Evolutionary conservation across 768 basidiomycete species (phyloP).

Genomic region (Boletus rubescentipes): DNA sequence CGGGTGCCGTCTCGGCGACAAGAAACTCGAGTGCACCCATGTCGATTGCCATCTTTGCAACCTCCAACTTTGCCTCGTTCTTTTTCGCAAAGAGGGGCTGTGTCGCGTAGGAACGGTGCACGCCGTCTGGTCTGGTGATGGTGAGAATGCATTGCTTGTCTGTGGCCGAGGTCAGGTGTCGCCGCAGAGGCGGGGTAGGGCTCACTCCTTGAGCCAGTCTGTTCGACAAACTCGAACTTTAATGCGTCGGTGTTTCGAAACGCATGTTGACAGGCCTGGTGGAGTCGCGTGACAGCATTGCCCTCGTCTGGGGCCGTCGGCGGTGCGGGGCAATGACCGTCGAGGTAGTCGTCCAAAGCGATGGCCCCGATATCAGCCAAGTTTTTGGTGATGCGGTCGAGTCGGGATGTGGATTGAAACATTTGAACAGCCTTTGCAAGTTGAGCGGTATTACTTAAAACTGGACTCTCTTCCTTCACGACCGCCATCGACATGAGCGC

Average conservation of each 20-base stretch:
- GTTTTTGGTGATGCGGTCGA: constrained; percentile 24
- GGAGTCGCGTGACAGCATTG: constrained; percentile 36
- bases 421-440: too few species aligned
- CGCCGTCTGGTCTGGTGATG: constrained; percentile 54
- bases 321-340: not conserved
- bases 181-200: not conserved
- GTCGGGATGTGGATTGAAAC: too few species aligned
- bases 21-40: constrained; percentile 65
- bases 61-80: constrained; percentile 53
- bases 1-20: constrained; percentile 34
- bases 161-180: constrained; percentile 24
- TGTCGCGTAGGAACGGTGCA: constrained; percentile 52
- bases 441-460: too few species aligned
- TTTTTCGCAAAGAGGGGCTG: constrained; percentile 43
- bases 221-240: constrained; percentile 49
- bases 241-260: constrained; percentile 43
- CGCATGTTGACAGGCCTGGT: constrained; percentile 41
- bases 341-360: constrained; percentile 28
- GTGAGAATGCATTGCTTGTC: constrained; percentile 63
- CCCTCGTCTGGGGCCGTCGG: constrained; percentile 6
- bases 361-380: constrained; percentile 30
- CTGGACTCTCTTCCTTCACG: too few species aligned
- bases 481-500: too few species aligned
- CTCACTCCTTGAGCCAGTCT: constrained; percentile 37
- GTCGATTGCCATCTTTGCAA: constrained; percentile 52